phyloP scores from a whole-genome alignment of 140 eudicot genomes.

The Stevia rebaudiana region DNA sequence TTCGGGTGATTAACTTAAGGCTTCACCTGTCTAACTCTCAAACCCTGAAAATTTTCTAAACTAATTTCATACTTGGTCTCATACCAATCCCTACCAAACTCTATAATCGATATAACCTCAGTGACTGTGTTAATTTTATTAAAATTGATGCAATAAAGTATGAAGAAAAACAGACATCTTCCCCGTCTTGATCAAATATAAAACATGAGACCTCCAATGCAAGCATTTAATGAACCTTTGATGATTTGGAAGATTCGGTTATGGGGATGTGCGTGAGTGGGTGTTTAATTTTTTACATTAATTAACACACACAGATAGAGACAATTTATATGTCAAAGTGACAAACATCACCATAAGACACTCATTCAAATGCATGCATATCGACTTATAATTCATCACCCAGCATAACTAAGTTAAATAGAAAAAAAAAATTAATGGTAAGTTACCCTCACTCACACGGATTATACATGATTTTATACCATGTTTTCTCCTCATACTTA shows the following conservation, averaged over 20 bases:
- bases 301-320: slow-evolving; percentile 20
- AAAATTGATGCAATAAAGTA: slow-evolving; percentile 37
- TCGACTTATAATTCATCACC: background rate
- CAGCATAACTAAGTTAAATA: too few species aligned
- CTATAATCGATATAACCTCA: too few species aligned
- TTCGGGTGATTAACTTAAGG: too few species aligned
- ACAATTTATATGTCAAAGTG: slow-evolving; percentile 31
- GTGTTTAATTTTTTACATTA: slow-evolving; percentile 28
- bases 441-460: background rate
- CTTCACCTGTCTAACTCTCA: too few species aligned
- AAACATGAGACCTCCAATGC: slow-evolving; percentile 86
- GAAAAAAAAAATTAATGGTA: background rate
- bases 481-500: background rate
- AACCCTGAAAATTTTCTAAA: too few species aligned
- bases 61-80: too few species aligned
- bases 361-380: background rate
- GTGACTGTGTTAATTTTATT: slow-evolving; percentile 7
- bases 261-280: slow-evolving; percentile 61
- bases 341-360: slow-evolving; percentile 27
- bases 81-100: too few species aligned
- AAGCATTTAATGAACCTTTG: slow-evolving; percentile 65
- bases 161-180: slow-evolving; percentile 93
- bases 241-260: slow-evolving; percentile 98
- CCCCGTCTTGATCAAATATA: slow-evolving; percentile 79
- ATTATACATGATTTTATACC: background rate